Base-by-base conservation (phyloP, 2,329 filamentous ascomycete genomes). In the Stenocarpella maydis region DNA sequence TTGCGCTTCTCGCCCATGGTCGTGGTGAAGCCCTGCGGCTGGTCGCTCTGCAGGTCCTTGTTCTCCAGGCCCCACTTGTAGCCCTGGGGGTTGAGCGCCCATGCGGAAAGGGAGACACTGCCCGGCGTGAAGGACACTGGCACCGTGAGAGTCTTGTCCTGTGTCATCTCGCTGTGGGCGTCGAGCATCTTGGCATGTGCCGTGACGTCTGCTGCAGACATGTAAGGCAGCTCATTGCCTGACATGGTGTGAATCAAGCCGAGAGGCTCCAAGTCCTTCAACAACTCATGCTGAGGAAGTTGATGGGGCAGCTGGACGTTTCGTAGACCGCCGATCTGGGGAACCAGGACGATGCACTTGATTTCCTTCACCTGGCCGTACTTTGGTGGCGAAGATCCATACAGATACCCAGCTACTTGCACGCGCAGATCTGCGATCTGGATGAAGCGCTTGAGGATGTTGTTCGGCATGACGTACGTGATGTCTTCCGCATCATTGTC, bases 391-490 rank as follows among this genome's bases (percentile, higher is more conserved):
- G 95, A 97, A 55, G 90, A 90, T 73, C 96, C 96, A 78, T 99
- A 99, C 0, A 99, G 87, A 79, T 97, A 99, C 1, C 95, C 96
- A 19, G 95, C 95, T 61, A 99, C 95, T 81, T 99, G 96, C 17
- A 98, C 95, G 58, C 97, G 92, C 68, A 99, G 88, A 83, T 99
- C 96, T 55, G 96, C 92, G 77, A 99, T 97, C 28, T 93, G 96
- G 82, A 99, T 98, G 85, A 99, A 99, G 73, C 94, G 93, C 87
- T 97, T 98, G 76, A 99, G 87, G 60, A 99, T 91, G 80, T 99
- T 99, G 88, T 98, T 99, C 0, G 96, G 96, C 93, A 99, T 98
- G 76, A 99, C 93, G 77, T 98, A 99, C 0, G 95, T 99, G 77
- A 93, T 92, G 76, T 95, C 93, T 71, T 97, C 94, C 73, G 96